These are phyloP conservation scores for Perkinsus marinus DNA, from an alignment of 169 alveolate genomes.

Conservation along the genomic window DNA sequence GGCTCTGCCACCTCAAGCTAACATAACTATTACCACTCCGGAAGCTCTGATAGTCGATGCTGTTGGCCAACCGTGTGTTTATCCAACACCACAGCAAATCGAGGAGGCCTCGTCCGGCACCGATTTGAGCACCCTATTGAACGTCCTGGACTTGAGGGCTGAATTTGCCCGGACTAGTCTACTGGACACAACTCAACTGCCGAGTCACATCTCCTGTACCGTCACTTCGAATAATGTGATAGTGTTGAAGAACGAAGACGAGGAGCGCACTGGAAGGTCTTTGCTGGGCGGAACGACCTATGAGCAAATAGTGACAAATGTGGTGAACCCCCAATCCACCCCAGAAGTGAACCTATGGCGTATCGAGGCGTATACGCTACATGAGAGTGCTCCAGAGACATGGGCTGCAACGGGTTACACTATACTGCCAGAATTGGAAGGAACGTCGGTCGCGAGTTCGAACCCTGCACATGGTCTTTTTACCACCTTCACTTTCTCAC, in stretches of 20 bases:
- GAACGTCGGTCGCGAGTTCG: background rate
- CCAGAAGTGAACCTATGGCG: background rate
- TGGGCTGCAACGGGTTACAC: background rate
- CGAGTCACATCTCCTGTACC: background rate
- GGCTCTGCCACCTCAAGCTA: background rate
- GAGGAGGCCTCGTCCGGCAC: background rate
- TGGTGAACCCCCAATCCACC: background rate
- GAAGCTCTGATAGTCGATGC: background rate
- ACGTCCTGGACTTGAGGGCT: background rate
- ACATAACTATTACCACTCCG: background rate
- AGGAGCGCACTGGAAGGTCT: background rate
- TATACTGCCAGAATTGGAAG: background rate
- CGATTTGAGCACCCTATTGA: background rate
- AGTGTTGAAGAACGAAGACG: background rate
- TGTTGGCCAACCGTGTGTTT: background rate
- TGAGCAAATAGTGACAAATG: background rate
- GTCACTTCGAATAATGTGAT: background rate
- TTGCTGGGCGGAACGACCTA: constrained; percentile 1
- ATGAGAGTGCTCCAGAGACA: background rate
- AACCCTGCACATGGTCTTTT: constrained; percentile 3
- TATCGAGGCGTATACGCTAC: background rate
- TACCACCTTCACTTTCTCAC: background rate
- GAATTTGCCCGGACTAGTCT: background rate
- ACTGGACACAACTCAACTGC: background rate
- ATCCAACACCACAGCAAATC: background rate